phyloP scores from a whole-genome alignment of 2,329 filamentous ascomycete genomes.

The Camillea tinctor region DNA sequence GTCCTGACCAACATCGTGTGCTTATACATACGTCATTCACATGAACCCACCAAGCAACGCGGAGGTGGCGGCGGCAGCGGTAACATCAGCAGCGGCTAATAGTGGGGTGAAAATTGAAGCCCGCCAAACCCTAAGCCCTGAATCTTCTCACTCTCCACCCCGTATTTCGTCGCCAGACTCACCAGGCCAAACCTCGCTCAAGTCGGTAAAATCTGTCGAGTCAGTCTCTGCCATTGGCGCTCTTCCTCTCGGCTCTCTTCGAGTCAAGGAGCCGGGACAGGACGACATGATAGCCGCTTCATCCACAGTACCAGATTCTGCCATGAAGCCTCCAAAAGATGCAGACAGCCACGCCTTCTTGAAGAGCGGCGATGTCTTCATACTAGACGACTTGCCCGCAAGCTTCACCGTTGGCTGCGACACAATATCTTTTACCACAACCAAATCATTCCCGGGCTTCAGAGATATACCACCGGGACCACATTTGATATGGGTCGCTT shows the following conservation, averaged over 20 bases:
- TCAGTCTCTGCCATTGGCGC: constrained; percentile 34
- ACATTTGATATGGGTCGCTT: constrained; percentile 60
- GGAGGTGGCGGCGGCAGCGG: constrained; percentile 3
- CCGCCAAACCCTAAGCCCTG: constrained; percentile 7
- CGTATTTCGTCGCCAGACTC: constrained; percentile 6
- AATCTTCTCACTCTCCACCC: background rate
- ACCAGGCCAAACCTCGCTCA: constrained; percentile 18
- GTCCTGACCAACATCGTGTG: no score
- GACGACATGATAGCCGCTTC: constrained; percentile 14
- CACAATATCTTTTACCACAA: constrained; percentile 46
- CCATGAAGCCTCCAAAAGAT: constrained; percentile 22
- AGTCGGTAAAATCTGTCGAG: constrained; percentile 32
- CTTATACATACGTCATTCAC: constrained; percentile 2
- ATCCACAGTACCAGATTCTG: constrained; percentile 11
- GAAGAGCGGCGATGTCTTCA: constrained; percentile 47
- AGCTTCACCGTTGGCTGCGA: constrained; percentile 55
- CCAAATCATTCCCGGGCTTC: constrained; percentile 49
- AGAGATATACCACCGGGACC: constrained; percentile 53
- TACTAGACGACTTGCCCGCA: constrained; percentile 51
- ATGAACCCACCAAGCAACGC: constrained; percentile 9
- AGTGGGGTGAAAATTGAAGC: constrained; percentile 24
- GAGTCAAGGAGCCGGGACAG: constrained; percentile 15
- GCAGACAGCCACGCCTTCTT: constrained; percentile 30
- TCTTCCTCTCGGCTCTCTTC: constrained; percentile 22
- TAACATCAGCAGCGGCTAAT: constrained; percentile 26